Evolutionary conservation across 495 filamentous ascomycete genomes (phyloP), one percentile per base, ranked within the genome.

Genomic region (Annulohypoxylon nitens): DNA sequence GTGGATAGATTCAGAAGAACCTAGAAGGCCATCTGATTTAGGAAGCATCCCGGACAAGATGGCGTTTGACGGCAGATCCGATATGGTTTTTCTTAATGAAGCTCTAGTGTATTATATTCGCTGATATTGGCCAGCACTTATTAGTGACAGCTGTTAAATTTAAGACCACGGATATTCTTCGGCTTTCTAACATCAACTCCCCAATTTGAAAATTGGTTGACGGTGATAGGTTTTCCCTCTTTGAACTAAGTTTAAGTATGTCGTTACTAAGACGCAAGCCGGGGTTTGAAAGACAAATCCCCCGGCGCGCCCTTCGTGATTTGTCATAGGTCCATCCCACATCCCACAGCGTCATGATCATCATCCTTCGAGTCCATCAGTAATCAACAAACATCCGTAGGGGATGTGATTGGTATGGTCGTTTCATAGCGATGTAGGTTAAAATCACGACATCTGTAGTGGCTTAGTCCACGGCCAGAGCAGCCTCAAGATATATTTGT

Each of bases 281-380:
- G 71, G 71, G 71, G 45, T 74, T 74, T 74, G 71, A 51, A 74
- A 66, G 55, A 7, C 45, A 39, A 39, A 61, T 61, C 37, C 14
- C 48, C n/a, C 33, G 47, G 65, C 61, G 71, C 70, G 64, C 71
- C 66, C 71, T 63, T 67, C 30, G 6, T 69, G 59, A 43, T 70
- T 67, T 60, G 67, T 51, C 43, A 70, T 47, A 9, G 20, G 30
- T 6, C 30, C 30, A 30, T 30, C 30, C 37, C 39, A 33, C 14
- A 34, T 50, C 33, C 26, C 45, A 18, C 9, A 10, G 39, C 37
- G 26, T 43, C 37, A 60, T 43, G 36, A 30, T 60, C 18, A 20
- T 43, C 57, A 45, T 60, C n/a, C 9, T 7, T 12, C 36, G 14
- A 12, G 23, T 4, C n/a, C 20, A 41, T 60, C 37, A 43, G 18